These are phyloP conservation scores for Hypocrella siamensis DNA, from an alignment of 2,329 filamentous ascomycete species.

Conservation along the genomic window DNA sequence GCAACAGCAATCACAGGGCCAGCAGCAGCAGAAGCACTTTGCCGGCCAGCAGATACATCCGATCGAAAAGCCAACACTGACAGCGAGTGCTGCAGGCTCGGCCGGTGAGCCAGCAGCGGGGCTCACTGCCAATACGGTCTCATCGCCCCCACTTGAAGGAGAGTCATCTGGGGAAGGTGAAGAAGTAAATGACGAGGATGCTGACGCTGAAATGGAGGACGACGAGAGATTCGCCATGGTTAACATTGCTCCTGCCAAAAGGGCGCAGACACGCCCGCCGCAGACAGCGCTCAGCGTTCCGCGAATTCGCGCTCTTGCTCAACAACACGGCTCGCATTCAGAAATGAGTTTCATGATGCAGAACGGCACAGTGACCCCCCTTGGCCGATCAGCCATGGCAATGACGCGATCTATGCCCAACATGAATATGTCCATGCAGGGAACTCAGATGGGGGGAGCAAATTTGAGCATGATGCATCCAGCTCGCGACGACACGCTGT, in stretches of 20 bases:
- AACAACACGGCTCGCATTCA: constrained; percentile 11
- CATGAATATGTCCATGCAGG: constrained; percentile 26
- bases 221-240: constrained; percentile 39
- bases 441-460: constrained; percentile 20
- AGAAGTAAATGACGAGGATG: constrained; percentile 25
- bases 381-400: constrained; percentile 20
- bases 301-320: constrained; percentile 21
- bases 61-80: too few species aligned
- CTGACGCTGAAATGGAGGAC: constrained; percentile 40
- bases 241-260: constrained; percentile 22
- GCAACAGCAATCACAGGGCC: too few species aligned
- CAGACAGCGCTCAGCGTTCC: constrained; percentile 27
- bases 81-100: neutral
- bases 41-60: too few species aligned
- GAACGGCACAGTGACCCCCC: constrained; percentile 19
- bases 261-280: constrained; percentile 20
- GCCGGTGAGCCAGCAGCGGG: constrained; percentile 10
- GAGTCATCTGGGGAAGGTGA: constrained; percentile 1
- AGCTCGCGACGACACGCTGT: constrained; percentile 33
- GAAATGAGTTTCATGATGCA: constrained; percentile 28
- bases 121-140: constrained; percentile 11
- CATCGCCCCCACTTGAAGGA: constrained; percentile 26
- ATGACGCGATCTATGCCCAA: constrained; percentile 30
- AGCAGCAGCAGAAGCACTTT: too few species aligned
- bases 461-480: constrained; percentile 32